These are phyloP conservation scores for Tricholoma sp. DNA, from an alignment of 768 basidiomycete genomes.

Conservation along the genomic window DNA sequence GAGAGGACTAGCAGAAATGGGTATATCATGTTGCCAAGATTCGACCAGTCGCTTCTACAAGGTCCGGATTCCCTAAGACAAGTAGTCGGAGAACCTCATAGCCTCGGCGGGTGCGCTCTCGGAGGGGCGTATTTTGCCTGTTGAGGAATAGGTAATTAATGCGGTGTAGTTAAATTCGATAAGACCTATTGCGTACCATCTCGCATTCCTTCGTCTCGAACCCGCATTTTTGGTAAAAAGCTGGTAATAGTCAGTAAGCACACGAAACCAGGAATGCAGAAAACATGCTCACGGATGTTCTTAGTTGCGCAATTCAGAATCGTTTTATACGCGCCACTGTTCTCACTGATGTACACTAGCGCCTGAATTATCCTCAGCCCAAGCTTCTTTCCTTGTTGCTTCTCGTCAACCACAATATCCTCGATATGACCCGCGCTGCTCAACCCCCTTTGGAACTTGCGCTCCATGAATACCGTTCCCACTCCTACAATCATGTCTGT, in stretches of 20 bases:
- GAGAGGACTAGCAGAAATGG: no score
- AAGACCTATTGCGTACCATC: constrained; percentile 60
- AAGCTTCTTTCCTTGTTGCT: constrained; percentile 87
- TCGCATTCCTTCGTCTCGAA: constrained; percentile 87
- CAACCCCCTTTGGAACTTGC: constrained; percentile 87
- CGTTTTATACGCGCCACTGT: constrained; percentile 87
- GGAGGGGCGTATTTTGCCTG: constrained; percentile 60
- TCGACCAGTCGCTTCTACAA: no score
- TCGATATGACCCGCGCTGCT: constrained; percentile 94
- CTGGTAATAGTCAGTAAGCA: constrained; percentile 33
- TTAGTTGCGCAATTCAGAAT: constrained; percentile 91
- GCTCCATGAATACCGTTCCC: constrained; percentile 84
- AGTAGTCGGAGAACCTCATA: constrained; percentile 16
- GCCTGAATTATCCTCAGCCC: constrained; percentile 85
- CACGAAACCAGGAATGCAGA: not conserved
- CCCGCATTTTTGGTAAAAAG: constrained; percentile 97
- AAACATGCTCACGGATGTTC: constrained; percentile 68
- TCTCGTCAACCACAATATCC: constrained; percentile 91
- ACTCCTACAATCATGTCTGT: constrained; percentile 80
- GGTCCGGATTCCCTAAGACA: no score
- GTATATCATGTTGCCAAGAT: no score
- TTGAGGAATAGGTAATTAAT: not conserved
- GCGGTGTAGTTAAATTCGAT: constrained; percentile 2
- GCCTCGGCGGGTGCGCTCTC: constrained; percentile 31
- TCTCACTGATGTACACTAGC: constrained; percentile 79